These are phyloP conservation scores for Vachellia collinsii DNA, from an alignment of 306 rosid genomes.

Conservation along the genomic window DNA sequence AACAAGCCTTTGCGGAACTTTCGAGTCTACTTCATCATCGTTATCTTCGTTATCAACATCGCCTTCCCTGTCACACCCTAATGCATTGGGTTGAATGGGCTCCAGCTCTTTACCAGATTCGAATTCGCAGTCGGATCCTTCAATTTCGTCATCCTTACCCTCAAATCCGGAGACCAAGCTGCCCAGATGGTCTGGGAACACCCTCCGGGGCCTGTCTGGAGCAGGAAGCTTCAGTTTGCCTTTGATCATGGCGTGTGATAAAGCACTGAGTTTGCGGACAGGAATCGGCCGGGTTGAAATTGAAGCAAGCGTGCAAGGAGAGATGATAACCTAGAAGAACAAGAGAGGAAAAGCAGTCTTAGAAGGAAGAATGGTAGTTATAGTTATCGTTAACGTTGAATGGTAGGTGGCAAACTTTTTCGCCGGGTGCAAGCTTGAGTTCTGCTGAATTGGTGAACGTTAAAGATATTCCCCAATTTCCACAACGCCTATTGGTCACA, in stretches of 20 bases:
- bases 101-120: slow-evolving; percentile 80
- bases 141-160: slow-evolving; percentile 39
- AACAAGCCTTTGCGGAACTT: slow-evolving; percentile 33
- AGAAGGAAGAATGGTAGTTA: slow-evolving; percentile 57
- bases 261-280: slow-evolving; percentile 19
- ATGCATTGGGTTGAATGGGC: slow-evolving; percentile 58
- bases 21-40: slow-evolving; percentile 13
- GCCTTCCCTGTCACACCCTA: slow-evolving; percentile 41
- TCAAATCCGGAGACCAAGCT: slow-evolving; percentile 56
- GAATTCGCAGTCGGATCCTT: slow-evolving; percentile 43
- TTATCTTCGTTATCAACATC: slow-evolving; percentile 16
- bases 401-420: slow-evolving; percentile 31
- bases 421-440: background rate
- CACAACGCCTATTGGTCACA: no score
- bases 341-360: background rate
- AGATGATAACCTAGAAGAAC: background rate
- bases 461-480: no score
- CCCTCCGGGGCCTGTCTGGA: slow-evolving; percentile 49
- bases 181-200: slow-evolving; percentile 65
- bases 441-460: no score
- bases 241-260: slow-evolving; percentile 57
- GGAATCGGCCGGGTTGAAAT: slow-evolving; percentile 29
- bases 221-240: slow-evolving; percentile 71
- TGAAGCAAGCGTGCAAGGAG: background rate
- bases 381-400: slow-evolving; percentile 48